These are phyloP conservation scores for Penicillium cataractarum DNA, from an alignment of 495 filamentous ascomycete genomes.

Conservation along the genomic window DNA sequence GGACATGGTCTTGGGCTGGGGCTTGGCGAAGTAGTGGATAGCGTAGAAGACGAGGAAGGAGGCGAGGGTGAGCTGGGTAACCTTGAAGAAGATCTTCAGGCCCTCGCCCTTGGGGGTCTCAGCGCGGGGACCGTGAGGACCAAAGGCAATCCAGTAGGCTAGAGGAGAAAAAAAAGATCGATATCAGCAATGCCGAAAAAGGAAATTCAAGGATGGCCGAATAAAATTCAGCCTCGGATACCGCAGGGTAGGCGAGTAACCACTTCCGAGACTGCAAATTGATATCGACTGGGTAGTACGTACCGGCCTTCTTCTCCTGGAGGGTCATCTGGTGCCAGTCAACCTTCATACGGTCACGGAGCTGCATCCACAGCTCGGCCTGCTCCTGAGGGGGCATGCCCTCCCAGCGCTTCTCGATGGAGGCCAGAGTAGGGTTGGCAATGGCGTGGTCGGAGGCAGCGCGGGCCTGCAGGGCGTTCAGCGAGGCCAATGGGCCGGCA, in stretches of 20 bases:
- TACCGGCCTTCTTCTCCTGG: conserved; percentile 99
- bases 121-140: conserved; percentile 89
- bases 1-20: conserved; percentile 82
- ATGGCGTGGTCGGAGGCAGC: conserved; percentile 81
- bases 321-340: conserved; percentile 93
- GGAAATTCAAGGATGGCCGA: conserved; percentile 3
- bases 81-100: conserved; percentile 73
- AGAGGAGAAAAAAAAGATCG: conserved; percentile 20
- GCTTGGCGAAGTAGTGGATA: conserved; percentile 67
- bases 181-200: conserved; percentile 27
- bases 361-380: conserved; percentile 97
- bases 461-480: conserved; percentile 61
- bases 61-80: conserved; percentile 59
- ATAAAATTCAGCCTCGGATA: conserved; percentile 27
- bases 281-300: conserved; percentile 42
- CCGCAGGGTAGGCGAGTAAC: conserved; percentile 16
- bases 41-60: conserved; percentile 67
- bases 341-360: conserved; percentile 97
- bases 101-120: conserved; percentile 79
- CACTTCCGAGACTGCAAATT: neutral
- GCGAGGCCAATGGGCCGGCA: conserved; percentile 43
- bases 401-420: conserved; percentile 99
- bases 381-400: conserved; percentile 95
- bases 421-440: conserved; percentile 93
- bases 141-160: conserved; percentile 99